These are phyloP conservation scores for Acacia pycnantha DNA, from an alignment of 331 rosid genomes.

Conservation along the genomic window DNA sequence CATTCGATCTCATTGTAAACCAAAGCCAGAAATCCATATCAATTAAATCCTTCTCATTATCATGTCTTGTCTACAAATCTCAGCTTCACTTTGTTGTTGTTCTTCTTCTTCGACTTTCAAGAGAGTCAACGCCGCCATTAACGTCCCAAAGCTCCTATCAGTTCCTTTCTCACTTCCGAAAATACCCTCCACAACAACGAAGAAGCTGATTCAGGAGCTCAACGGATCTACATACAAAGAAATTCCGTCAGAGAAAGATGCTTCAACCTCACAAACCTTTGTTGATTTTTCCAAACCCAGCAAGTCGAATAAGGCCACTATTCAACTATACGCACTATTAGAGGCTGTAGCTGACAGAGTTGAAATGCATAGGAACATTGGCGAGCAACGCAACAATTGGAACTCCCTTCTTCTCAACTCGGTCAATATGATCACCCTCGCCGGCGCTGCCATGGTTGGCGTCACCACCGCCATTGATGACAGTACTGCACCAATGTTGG, in stretches of 20 bases:
- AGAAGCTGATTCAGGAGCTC: not conserved
- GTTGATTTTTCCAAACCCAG: not conserved
- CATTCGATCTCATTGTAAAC: not conserved
- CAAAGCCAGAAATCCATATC: not conserved
- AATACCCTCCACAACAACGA: not conserved
- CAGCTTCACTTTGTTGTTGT: not conserved
- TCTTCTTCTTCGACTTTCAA: conserved; percentile 29
- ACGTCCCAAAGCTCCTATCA: conserved; percentile 38
- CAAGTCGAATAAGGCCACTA: not conserved
- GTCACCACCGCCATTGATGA: not conserved
- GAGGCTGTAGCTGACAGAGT: conserved; percentile 55
- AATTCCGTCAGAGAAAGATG: not conserved
- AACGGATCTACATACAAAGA: not conserved
- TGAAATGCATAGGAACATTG: conserved; percentile 61
- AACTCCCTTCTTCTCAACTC: conserved; percentile 20
- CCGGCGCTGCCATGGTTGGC: conserved; percentile 1
- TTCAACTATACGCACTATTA: conserved; percentile 40
- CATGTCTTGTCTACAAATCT: conserved; percentile 22
- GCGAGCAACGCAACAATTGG: conserved; percentile 41
- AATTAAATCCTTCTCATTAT: not conserved
- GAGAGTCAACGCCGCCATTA: conserved; percentile 41
- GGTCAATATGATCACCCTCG: conserved; percentile 27
- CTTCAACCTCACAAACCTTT: no score
- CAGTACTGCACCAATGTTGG: conserved; percentile 4
- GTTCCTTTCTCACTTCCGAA: conserved; percentile 22